phyloP scores from a whole-genome alignment of 192 early-diverging fungal genomes.

The Backusella circina region DNA sequence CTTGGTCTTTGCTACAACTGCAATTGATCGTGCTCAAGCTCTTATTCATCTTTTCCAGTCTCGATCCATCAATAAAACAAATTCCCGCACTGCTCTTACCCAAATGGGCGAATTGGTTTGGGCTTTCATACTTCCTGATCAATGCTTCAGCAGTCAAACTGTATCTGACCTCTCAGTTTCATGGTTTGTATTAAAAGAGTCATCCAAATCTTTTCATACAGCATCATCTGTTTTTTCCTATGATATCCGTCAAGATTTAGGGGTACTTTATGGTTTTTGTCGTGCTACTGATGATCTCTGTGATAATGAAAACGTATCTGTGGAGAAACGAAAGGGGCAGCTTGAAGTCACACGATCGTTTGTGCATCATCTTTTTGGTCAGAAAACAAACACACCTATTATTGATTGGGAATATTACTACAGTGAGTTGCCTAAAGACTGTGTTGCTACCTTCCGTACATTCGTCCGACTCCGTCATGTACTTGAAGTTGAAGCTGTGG shows the following conservation, averaged over 20 bases:
- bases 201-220: conserved; percentile 31
- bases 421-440: not conserved
- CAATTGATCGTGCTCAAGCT: conserved; percentile 28
- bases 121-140: conserved; percentile 23
- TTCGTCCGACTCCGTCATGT: conserved; percentile 24
- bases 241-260: conserved; percentile 30
- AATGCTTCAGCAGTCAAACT: not conserved
- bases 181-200: conserved; percentile 14
- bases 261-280: conserved; percentile 35
- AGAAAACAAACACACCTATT: not conserved
- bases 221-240: conserved; percentile 32
- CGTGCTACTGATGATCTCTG: conserved; percentile 38
- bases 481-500: conserved; percentile 16
- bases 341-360: conserved; percentile 19
- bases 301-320: conserved; percentile 18
- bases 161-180: conserved; percentile 18
- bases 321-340: conserved; percentile 9
- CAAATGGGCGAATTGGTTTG: not conserved
- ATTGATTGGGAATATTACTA: conserved; percentile 28
- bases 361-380: conserved; percentile 22
- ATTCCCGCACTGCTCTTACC: not conserved
- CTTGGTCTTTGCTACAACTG: conserved; percentile 35
- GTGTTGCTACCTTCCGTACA: conserved; percentile 19
- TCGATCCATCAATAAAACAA: not conserved
- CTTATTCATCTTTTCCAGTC: conserved; percentile 19